Conservation (phyloP, 1,284 basidiomycete genomes). For the Cryptococcus neoformans region DNA sequence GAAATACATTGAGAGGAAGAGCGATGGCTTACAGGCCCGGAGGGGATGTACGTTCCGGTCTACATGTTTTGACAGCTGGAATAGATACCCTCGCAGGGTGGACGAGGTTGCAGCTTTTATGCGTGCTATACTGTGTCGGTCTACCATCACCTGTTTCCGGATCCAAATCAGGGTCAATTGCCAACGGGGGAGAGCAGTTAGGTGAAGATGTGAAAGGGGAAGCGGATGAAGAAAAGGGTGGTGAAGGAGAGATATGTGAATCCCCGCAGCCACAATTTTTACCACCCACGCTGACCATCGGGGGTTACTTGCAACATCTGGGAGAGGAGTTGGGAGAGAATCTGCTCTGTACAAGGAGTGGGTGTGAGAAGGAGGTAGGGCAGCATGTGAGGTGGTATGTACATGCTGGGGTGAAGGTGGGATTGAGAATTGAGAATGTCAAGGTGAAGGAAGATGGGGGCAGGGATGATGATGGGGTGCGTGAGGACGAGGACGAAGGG, state of each 20-base stretch:
- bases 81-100: conserved; percentile 34
- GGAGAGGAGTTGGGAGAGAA: conserved; percentile 12
- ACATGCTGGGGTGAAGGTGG: conserved; percentile 16
- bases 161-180: not conserved
- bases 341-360: conserved; percentile 15
- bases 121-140: conserved; percentile 20
- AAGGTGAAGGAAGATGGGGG: conserved; percentile 2
- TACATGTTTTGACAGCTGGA: conserved; percentile 15
- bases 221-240: not conserved
- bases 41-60: conserved; percentile 33
- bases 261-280: not conserved
- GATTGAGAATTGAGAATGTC: conserved; percentile 3
- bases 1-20: conserved; percentile 8
- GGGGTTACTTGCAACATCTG: conserved; percentile 5
- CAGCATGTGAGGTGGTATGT: conserved; percentile 25
- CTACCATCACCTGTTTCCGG: not conserved
- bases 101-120: conserved; percentile 25
- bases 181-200: not conserved
- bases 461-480: conserved; percentile 11
- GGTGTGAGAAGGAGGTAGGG: conserved; percentile 18
- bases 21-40: conserved; percentile 31
- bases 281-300: conserved; percentile 13
- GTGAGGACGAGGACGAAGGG: not conserved
- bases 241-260: not conserved
- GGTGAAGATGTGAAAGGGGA: not conserved